Evolutionary conservation across 345 rosid species (phyloP).

Genomic region (Citrus glauca): DNA sequence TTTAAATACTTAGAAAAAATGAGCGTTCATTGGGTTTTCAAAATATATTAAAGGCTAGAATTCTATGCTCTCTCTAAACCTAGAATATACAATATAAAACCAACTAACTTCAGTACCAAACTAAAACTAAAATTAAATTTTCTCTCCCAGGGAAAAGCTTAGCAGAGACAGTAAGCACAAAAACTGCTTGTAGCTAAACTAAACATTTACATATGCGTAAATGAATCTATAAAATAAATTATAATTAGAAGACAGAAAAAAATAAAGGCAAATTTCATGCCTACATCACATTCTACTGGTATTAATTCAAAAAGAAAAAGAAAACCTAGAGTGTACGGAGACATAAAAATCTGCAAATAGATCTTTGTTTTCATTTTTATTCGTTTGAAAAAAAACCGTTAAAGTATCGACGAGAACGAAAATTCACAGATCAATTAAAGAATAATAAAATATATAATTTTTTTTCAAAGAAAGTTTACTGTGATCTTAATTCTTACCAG

Average conservation of each 20-base stretch:
- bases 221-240: not conserved
- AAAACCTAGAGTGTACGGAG: not conserved
- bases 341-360: not conserved
- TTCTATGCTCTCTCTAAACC: not conserved
- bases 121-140: not conserved
- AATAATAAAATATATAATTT: not conserved
- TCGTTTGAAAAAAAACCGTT: not conserved
- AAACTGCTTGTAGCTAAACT: not conserved
- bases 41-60: not conserved
- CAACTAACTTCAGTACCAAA: not conserved
- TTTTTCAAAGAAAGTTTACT: not conserved
- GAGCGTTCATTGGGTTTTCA: not conserved
- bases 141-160: not conserved
- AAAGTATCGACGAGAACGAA: not conserved
- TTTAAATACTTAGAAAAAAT: not conserved
- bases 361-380: not conserved
- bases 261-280: not conserved
- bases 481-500: slow-evolving; percentile 6
- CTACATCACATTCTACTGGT: not conserved
- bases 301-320: not conserved
- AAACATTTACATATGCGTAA: no score
- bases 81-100: not conserved
- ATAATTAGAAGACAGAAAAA: not conserved
- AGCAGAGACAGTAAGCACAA: not conserved
- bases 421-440: not conserved